phyloP scores from a whole-genome alignment of 306 rosid species.

The Medicago arabica region DNA sequence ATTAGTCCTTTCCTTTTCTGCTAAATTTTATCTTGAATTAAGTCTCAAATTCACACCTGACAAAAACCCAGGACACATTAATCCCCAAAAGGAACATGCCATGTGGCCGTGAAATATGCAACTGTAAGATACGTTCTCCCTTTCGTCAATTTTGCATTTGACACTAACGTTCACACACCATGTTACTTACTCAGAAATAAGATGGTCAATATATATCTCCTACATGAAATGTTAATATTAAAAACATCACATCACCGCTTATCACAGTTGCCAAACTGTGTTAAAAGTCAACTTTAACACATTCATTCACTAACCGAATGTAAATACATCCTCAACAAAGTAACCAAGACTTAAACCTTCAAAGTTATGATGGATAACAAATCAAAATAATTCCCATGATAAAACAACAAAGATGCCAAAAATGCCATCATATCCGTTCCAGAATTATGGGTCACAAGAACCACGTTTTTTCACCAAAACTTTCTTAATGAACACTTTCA shows the following conservation, averaged over 20 bases:
- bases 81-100: neutral
- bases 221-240: neutral
- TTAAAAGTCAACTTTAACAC: neutral
- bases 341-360: neutral
- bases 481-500: neutral
- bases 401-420: constrained; percentile 8
- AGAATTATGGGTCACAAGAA: neutral
- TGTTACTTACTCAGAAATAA: neutral
- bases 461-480: neutral
- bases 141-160: neutral
- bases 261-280: neutral
- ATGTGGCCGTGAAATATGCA: neutral
- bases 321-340: neutral
- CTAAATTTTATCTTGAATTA: constrained; percentile 17
- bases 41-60: neutral
- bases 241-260: neutral
- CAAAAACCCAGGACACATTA: neutral
- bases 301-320: neutral
- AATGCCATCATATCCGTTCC: neutral
- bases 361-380: neutral
- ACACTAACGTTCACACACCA: neutral
- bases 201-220: neutral
- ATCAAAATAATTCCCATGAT: neutral
- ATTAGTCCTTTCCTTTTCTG: neutral
- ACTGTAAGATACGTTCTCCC: neutral